Percentiles rank a stretch among this genome's conserved stretches.
These are phyloP conservation scores for Microbotryomycetes sp. DNA, from an alignment of 1,284 basidiomycete genomes.

Conservation along the genomic window DNA sequence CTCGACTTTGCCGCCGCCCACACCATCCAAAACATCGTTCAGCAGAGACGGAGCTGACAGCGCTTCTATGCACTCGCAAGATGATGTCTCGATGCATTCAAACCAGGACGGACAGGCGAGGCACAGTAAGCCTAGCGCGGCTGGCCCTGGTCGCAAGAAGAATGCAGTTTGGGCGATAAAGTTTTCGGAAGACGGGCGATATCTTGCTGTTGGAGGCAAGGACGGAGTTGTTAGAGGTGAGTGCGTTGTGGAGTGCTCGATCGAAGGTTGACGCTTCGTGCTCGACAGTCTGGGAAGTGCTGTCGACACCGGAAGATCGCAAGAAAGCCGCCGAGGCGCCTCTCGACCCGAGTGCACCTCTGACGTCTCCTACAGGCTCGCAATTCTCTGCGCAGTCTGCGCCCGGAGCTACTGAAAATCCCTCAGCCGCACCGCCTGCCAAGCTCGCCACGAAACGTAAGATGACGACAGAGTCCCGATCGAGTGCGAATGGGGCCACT, in stretches of 20 bases:
- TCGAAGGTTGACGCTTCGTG: neutral
- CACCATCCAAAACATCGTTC: neutral
- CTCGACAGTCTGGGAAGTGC: constrained; percentile 32
- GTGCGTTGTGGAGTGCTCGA: neutral
- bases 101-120: neutral
- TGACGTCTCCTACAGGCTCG: neutral
- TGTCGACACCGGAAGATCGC: constrained; percentile 16
- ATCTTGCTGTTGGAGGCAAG: constrained; percentile 40
- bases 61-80: neutral
- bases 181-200: constrained; percentile 39
- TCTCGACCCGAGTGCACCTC: neutral
- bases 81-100: constrained; percentile 4
- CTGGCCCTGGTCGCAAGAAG: constrained; percentile 14
- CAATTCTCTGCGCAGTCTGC: neutral
- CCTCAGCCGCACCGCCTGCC: neutral
- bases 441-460: neutral
- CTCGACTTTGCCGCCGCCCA: neutral
- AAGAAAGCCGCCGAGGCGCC: neutral
- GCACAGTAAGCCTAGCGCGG: neutral
- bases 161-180: constrained; percentile 40
- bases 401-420: neutral
- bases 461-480: neutral
- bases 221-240: constrained; percentile 38
- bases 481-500: constrained; percentile 2
- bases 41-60: neutral